phyloP scores from a whole-genome alignment of 2,329 filamentous ascomycete genomes.

The Xylaria sp. region DNA sequence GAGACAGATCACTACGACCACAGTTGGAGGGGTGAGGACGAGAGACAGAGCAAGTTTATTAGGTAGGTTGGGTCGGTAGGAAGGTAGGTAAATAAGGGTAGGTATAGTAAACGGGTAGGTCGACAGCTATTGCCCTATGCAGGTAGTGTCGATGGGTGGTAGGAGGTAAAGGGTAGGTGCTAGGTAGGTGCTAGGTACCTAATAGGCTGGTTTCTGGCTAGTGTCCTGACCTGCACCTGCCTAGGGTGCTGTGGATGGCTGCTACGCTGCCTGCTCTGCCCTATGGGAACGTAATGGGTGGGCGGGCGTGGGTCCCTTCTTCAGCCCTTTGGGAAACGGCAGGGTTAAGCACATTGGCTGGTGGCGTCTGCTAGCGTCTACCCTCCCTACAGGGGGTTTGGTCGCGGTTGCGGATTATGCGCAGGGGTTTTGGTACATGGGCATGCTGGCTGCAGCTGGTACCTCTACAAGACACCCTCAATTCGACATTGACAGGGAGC shows the following conservation, averaged over 20 bases:
- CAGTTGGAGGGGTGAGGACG: conserved; percentile 31
- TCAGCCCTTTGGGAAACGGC: conserved; percentile 38
- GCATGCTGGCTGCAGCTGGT: conserved; percentile 28
- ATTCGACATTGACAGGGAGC: conserved; percentile 18
- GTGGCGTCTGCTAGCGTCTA: conserved; percentile 22
- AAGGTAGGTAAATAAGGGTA: conserved; percentile 20
- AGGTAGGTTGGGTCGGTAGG: conserved; percentile 23
- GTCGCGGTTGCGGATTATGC: conserved; percentile 35
- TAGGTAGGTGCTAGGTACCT: neutral
- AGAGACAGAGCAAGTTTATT: conserved; percentile 27
- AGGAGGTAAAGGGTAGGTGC: neutral
- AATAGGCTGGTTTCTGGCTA: neutral
- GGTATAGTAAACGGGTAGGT: conserved; percentile 12
- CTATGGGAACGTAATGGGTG: conserved; percentile 35
- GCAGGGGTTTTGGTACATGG: conserved; percentile 38
- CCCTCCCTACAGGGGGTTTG: conserved; percentile 29
- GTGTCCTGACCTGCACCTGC: neutral
- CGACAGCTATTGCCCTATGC: conserved; percentile 4
- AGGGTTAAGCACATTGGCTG: conserved; percentile 32
- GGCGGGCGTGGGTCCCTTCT: conserved; percentile 28
- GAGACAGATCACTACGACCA: conserved; percentile 10
- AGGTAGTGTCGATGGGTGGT: neutral
- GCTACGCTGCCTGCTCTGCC: conserved; percentile 27
- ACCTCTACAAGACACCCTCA: conserved; percentile 30
- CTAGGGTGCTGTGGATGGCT: neutral